phyloP scores from a whole-genome alignment of 2,329 filamentous ascomycete genomes.

The Neocucurbitaria cava region DNA sequence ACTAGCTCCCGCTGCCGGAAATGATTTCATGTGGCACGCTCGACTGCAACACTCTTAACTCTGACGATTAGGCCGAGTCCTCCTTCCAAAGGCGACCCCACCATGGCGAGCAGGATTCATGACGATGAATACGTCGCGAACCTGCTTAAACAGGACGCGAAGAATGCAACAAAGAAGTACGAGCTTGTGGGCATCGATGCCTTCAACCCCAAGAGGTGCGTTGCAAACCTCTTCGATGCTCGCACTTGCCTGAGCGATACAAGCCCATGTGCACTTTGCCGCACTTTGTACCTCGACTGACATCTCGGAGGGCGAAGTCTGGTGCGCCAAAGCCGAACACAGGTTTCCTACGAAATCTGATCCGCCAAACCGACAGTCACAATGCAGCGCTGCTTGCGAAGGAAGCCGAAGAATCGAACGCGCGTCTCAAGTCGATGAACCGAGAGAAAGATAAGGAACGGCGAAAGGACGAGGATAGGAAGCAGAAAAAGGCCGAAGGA shows the following conservation, averaged over 20 bases:
- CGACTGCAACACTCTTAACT: conserved; percentile 1
- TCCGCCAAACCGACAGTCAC: conserved; percentile 85
- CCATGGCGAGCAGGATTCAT: conserved; percentile 32
- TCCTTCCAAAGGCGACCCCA: neutral
- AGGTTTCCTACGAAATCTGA: conserved; percentile 84
- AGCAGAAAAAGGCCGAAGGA: conserved; percentile 23
- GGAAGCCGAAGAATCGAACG: conserved; percentile 79
- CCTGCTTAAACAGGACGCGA: conserved; percentile 81
- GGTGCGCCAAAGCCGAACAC: conserved; percentile 88
- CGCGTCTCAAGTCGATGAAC: conserved; percentile 65
- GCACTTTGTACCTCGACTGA: conserved; percentile 1
- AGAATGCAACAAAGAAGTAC: conserved; percentile 74
- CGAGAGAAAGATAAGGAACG: conserved; percentile 20
- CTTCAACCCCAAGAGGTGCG: conserved; percentile 63
- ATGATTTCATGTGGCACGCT: conserved; percentile 8
- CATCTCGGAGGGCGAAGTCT: conserved; percentile 61
- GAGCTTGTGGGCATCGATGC: conserved; percentile 76
- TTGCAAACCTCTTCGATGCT: conserved; percentile 11
- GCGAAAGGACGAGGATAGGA: conserved; percentile 15
- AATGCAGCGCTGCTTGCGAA: conserved; percentile 86
- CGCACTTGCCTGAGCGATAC: conserved; percentile 3
- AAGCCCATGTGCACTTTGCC: conserved; percentile 9
- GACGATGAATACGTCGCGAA: conserved; percentile 82
- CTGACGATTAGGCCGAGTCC: neutral
- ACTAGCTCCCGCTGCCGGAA: conserved; percentile 13